Evolutionary conservation across 1,284 basidiomycete species (phyloP).

Genomic region (Cryptococcus maquisensis): DNA sequence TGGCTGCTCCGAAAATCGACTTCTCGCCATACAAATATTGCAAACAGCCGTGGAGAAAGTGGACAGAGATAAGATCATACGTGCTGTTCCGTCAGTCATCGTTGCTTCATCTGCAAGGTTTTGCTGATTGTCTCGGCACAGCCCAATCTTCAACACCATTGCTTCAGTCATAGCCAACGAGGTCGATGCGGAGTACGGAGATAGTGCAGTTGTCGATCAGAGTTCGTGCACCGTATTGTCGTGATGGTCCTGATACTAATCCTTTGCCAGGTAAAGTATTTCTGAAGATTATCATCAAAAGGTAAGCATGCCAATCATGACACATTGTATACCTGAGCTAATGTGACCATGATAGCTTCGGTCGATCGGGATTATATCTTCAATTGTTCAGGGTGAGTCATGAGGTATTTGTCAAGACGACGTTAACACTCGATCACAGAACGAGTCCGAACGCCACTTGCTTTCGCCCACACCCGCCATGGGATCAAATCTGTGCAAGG

Average conservation of each 20-base stretch:
- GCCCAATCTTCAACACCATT: conserved; percentile 20
- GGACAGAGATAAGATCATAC: conserved; percentile 24
- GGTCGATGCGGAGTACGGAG: conserved; percentile 13
- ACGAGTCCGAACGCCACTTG: conserved; percentile 1
- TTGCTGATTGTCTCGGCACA: background rate
- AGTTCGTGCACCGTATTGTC: background rate
- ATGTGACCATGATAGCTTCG: conserved; percentile 15
- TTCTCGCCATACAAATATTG: conserved; percentile 32
- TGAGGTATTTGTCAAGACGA: no score
- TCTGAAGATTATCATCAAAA: conserved; percentile 17
- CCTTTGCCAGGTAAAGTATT: conserved; percentile 11
- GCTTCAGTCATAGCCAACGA: conserved; percentile 21
- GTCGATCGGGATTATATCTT: conserved; percentile 30
- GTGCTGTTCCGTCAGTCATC: conserved; percentile 25
- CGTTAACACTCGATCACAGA: background rate
- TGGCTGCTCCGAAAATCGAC: conserved; percentile 27
- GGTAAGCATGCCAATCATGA: conserved; percentile 1
- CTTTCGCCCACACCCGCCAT: background rate
- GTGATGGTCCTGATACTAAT: background rate
- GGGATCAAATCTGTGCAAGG: conserved; percentile 9
- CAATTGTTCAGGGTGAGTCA: conserved; percentile 25
- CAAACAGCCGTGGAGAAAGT: conserved; percentile 28
- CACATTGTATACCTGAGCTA: background rate
- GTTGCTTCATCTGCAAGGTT: background rate
- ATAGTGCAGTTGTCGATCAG: conserved; percentile 14